Conservation (phyloP, 2,329 filamentous ascomycete genomes). For the Microascus cirrosus region DNA sequence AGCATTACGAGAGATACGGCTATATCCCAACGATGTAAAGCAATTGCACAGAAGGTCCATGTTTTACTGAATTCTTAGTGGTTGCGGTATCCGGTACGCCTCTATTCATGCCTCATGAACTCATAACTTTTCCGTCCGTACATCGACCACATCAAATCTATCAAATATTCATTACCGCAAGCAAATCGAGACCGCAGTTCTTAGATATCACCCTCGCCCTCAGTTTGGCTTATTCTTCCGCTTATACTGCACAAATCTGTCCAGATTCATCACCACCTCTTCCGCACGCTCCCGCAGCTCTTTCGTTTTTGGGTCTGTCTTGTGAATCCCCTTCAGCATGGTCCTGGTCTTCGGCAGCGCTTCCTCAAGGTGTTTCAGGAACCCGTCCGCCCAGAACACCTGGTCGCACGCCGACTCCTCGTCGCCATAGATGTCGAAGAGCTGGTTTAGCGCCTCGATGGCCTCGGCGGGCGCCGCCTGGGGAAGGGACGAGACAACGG, state of each 20-base stretch:
- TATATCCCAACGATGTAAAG: not conserved
- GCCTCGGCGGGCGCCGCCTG: constrained; percentile 43
- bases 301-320: constrained; percentile 30
- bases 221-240: constrained; percentile 37
- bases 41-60: not conserved
- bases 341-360: constrained; percentile 40
- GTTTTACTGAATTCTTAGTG: not conserved
- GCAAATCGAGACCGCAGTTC: not conserved
- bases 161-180: not conserved
- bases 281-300: constrained; percentile 50
- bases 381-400: constrained; percentile 53
- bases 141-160: not conserved
- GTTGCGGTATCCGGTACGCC: not conserved
- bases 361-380: constrained; percentile 47
- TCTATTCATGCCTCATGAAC: not conserved
- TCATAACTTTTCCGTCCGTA: not conserved
- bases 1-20: not conserved
- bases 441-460: constrained; percentile 53
- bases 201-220: not conserved
- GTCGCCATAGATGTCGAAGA: constrained; percentile 58
- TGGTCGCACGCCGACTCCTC: constrained; percentile 45
- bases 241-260: constrained; percentile 54
- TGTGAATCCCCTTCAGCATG: constrained; percentile 50
- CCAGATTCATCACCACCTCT: constrained; percentile 49
- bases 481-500: constrained; percentile 38